Evolutionary conservation across 2,329 filamentous ascomycete genomes (phyloP).

Genomic region (Cercospora beticola): DNA sequence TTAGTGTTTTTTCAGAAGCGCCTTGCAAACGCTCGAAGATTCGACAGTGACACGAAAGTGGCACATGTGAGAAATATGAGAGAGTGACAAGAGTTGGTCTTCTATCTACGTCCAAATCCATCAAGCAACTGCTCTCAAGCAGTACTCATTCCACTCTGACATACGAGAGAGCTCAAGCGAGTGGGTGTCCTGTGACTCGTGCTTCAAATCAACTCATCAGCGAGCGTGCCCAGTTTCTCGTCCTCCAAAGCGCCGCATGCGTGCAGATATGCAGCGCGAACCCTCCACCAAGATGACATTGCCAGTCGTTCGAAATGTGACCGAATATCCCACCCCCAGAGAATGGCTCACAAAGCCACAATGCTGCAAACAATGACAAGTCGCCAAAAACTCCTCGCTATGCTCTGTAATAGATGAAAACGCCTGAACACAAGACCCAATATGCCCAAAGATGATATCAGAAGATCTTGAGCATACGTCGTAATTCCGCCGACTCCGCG

Average conservation of each 20-base stretch:
- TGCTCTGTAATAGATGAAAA: constrained; percentile 10
- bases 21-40: not conserved
- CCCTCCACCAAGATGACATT: constrained; percentile 5
- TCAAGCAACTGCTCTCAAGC: not conserved
- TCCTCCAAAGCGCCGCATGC: constrained; percentile 3
- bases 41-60: not conserved
- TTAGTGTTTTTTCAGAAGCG: not conserved
- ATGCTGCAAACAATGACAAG: constrained; percentile 1
- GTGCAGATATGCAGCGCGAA: not conserved
- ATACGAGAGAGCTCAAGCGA: constrained; percentile 4
- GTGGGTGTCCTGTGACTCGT: not conserved
- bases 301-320: not conserved
- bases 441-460: constrained; percentile 21
- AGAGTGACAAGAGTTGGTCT: constrained; percentile 34
- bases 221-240: not conserved
- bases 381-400: constrained; percentile 21
- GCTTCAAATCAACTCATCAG: constrained; percentile 2
- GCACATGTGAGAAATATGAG: not conserved
- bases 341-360: constrained; percentile 5
- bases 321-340: not conserved
- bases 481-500: constrained; percentile 43
- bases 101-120: constrained; percentile 25
- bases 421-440: constrained; percentile 8
- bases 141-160: not conserved
- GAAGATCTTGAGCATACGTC: constrained; percentile 41